A percentile compares a stretch with the other conserved stretches of the same genome.
These are phyloP conservation scores for Euphorbia peplus DNA, from an alignment of 345 rosid genomes.

Conservation along the genomic window DNA sequence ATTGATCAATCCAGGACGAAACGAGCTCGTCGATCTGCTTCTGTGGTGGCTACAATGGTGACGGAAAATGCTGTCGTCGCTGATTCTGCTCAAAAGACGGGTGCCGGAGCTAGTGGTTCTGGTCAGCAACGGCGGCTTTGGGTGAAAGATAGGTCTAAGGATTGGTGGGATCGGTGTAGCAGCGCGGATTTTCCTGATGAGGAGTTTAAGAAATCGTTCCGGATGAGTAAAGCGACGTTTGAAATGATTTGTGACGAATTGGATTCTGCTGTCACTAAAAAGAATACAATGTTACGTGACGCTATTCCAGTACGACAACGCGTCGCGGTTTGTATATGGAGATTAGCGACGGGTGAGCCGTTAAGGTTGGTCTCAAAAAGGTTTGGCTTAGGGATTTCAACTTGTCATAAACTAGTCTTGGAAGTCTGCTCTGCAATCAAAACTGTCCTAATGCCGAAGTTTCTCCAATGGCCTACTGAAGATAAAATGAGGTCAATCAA, in stretches of 20 bases:
- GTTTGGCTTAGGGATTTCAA: constrained; percentile 83
- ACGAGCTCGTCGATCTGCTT: constrained; percentile 35
- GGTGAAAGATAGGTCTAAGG: constrained; percentile 83
- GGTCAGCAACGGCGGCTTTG: constrained; percentile 59
- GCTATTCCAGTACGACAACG: constrained; percentile 91
- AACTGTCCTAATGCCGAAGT: constrained; percentile 64
- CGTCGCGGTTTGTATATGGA: constrained; percentile 85
- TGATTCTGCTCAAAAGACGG: neutral
- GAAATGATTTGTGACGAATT: constrained; percentile 66
- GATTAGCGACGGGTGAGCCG: constrained; percentile 82
- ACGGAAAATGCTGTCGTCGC: constrained; percentile 13
- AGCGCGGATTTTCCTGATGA: constrained; percentile 63
- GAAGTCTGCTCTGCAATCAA: constrained; percentile 77
- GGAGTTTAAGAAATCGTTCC: constrained; percentile 61
- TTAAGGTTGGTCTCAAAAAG: constrained; percentile 72
- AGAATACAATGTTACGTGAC: constrained; percentile 82
- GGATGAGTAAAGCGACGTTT: constrained; percentile 82
- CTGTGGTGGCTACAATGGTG: constrained; percentile 22
- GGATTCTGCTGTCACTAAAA: constrained; percentile 67
- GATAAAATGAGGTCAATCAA: constrained; percentile 35
- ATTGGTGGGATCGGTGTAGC: constrained; percentile 79
- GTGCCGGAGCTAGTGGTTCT: constrained; percentile 8
- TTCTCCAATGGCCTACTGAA: constrained; percentile 67
- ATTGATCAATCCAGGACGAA: constrained; percentile 35
- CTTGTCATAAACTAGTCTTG: constrained; percentile 78